Percentiles rank a stretch among this genome's conserved stretches.
These are phyloP conservation scores for Rubia occidens DNA, from an alignment of 305 asterid genomes.

Conservation along the genomic window DNA sequence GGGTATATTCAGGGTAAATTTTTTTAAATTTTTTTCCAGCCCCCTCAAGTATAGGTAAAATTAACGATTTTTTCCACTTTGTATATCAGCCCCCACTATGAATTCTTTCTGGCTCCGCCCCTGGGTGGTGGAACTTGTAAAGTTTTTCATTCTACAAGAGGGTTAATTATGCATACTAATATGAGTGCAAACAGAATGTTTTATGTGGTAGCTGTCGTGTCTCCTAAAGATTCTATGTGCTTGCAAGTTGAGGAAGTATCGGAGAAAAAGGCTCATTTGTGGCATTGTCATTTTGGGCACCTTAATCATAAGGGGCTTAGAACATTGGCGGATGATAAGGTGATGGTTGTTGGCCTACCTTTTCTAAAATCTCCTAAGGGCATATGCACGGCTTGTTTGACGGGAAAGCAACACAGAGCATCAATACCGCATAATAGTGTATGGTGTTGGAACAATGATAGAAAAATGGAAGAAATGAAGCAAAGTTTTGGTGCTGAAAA, in stretches of 20 bases:
- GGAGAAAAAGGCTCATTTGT: neutral
- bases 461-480: no score
- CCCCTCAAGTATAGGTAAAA: no score
- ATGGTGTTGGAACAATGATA: no score
- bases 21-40: no score
- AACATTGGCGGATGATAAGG: neutral
- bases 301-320: neutral
- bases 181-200: neutral
- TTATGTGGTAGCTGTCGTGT: neutral
- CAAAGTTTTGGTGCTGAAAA: no score
- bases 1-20: no score
- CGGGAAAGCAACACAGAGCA: neutral
- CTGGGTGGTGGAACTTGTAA: neutral
- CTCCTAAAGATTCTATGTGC: neutral
- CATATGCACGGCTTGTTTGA: neutral
- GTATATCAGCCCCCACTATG: no score
- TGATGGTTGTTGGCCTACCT: neutral
- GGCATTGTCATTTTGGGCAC: neutral
- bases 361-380: neutral
- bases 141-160: neutral
- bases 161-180: neutral
- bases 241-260: neutral
- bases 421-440: neutral
- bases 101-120: no score
- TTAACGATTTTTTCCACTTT: no score